Evolutionary conservation across 1,139 yeast species (phyloP).

Genomic region (Protomyces gravidus): DNA sequence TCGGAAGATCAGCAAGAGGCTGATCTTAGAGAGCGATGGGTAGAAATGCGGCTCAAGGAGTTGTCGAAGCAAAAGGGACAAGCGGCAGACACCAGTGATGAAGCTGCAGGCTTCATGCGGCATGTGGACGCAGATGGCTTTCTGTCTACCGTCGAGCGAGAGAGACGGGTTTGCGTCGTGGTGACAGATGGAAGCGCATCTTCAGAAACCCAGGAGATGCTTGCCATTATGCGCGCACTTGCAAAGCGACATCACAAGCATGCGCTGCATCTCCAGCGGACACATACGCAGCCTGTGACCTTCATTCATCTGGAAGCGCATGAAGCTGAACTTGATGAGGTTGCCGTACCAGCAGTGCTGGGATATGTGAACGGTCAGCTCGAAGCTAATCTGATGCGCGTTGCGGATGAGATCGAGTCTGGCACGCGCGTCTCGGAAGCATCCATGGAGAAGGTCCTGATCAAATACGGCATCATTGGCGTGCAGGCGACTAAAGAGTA

Average conservation of each 20-base stretch:
- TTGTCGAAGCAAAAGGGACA: conserved; percentile 2
- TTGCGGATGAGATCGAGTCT: conserved; percentile 29
- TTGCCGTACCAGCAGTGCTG: conserved; percentile 31
- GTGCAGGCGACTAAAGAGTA: background rate
- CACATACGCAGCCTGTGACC: conserved; percentile 10
- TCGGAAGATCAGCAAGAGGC: conserved; percentile 15
- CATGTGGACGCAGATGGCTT: conserved; percentile 21
- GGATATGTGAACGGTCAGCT: conserved; percentile 29
- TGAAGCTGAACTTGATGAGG: conserved; percentile 30
- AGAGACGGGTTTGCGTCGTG: conserved; percentile 24
- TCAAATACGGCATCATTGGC: conserved; percentile 13
- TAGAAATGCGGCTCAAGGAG: conserved; percentile 29
- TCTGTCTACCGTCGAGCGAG: conserved; percentile 20
- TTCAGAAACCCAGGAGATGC: background rate
- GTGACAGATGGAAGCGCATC: conserved; percentile 6
- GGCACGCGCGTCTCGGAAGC: background rate
- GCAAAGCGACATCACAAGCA: conserved; percentile 6
- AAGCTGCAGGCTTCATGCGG: background rate
- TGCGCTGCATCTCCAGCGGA: background rate
- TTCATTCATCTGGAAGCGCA: conserved; percentile 13
- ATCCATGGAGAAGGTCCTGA: conserved; percentile 25
- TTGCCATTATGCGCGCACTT: background rate
- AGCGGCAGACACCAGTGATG: background rate
- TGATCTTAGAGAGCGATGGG: conserved; percentile 27
- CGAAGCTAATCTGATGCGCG: conserved; percentile 28